phyloP scores from a whole-genome alignment of 148 eudicot species.

The Arctostaphylos glauca region DNA sequence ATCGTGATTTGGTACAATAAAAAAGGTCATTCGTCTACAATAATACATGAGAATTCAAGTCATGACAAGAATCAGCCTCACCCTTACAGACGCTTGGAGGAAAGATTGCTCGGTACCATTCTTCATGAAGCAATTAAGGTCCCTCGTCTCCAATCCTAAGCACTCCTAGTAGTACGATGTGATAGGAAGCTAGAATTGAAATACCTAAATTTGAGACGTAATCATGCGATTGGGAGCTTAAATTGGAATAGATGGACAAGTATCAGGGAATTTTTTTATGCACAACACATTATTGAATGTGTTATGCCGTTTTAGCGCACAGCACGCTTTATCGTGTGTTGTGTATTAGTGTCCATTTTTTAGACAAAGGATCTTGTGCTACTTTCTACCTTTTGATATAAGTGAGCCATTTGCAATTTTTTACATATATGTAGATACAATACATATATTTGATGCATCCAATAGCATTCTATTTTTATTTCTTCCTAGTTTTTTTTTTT shows the following conservation, averaged over 20 bases:
- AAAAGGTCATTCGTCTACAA: background rate
- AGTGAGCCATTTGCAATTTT: background rate
- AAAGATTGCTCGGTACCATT: background rate
- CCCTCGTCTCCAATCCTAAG: background rate
- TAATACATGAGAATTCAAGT: background rate
- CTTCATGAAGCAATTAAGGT: background rate
- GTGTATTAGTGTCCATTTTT: background rate
- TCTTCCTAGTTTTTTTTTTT: background rate
- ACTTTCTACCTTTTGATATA: background rate
- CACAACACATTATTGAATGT: no score
- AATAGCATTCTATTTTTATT: background rate
- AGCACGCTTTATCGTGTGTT: no score
- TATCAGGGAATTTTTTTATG: no score
- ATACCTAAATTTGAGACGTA: no score
- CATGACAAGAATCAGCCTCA: background rate
- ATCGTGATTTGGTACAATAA: background rate
- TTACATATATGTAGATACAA: no score
- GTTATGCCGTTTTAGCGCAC: no score
- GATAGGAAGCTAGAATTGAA: no score
- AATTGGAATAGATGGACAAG: no score
- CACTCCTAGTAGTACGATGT: background rate
- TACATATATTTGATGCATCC: no score
- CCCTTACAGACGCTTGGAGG: background rate
- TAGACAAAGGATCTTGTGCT: background rate
- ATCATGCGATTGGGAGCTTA: no score